phyloP scores from a whole-genome alignment of 1,139 yeast species.

The Sugiyamaella sp. region DNA sequence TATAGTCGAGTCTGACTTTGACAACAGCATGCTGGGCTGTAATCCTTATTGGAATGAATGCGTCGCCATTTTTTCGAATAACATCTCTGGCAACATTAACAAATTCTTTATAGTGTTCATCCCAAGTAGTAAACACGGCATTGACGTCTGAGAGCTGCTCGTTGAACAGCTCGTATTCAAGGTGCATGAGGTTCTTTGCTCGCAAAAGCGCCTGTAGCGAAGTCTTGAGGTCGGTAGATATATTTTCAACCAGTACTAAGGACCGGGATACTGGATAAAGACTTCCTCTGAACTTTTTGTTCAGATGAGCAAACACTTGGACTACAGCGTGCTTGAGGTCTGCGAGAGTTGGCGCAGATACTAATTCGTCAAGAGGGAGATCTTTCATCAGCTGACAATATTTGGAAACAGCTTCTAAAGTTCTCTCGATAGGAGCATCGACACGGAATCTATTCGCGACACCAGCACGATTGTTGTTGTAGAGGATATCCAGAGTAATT shows the following conservation, averaged over 20 bases:
- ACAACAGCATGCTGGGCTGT: conserved; percentile 52
- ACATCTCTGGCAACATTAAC: conserved; percentile 69
- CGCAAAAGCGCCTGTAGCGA: conserved; percentile 30
- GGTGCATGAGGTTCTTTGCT: conserved; percentile 43
- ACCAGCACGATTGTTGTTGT: conserved; percentile 76
- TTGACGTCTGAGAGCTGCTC: conserved; percentile 34
- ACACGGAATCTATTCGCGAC: conserved; percentile 72
- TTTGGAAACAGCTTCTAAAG: conserved; percentile 53
- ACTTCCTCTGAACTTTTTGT: conserved; percentile 57
- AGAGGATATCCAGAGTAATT: conserved; percentile 63
- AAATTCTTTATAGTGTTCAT: conserved; percentile 56
- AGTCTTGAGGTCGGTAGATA: conserved; percentile 48
- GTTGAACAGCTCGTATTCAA: conserved; percentile 44
- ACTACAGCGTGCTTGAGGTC: conserved; percentile 53
- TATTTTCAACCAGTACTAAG: conserved; percentile 62
- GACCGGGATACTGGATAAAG: conserved; percentile 70
- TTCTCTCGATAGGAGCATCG: conserved; percentile 69
- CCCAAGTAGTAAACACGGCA: conserved; percentile 51
- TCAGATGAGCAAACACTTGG: conserved; percentile 62
- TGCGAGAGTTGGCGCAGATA: conserved; percentile 52
- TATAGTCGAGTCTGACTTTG: conserved; percentile 51
- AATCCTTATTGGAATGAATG: conserved; percentile 66
- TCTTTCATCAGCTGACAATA: conserved; percentile 70
- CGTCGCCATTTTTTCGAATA: conserved; percentile 72
- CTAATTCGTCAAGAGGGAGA: conserved; percentile 66